Base-by-base conservation (phyloP, 148 eudicot species). In the Beta vulgaris region DNA sequence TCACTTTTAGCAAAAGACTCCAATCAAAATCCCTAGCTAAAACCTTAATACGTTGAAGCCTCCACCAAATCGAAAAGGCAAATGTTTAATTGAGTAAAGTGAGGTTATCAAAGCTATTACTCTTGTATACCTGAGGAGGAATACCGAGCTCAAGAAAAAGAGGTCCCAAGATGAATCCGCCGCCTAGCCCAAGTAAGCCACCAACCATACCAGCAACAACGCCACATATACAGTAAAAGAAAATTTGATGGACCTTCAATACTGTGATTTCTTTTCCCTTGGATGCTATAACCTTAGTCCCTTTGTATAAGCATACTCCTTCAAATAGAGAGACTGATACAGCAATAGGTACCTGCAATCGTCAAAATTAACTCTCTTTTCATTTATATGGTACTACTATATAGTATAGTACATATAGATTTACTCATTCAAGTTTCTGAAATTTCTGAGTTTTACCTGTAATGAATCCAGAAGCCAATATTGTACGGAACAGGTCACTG, bases 141-240 rank as follows among this genome's bases (percentile, higher is more conserved):
- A 87, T 85, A 12, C 91, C 91, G 11, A 87, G 74, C 68, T 87
- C 91, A 11, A 87, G 80, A 74, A 87, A 87, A 25, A 87, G 82
- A 40, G 91, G 91, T 2, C 88, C 91, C 35, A 87, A 73, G 82
- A 87, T 84, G 83, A 87, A 87, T 42, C 91, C 91, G 39, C 91
- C 91, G 2, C 91, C 91, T 21, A 87, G 80, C 31, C 91, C 91
- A 75, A 87, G 87, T 75, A 87, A 68, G 68, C 91, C 91, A 71
- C 91, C 91, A 37, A 87, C 88, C 73, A 84, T 68, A 32, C 90
- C 90, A 9, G 90, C 90, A 9, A 83, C 34, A 31, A 87, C 61
- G 29, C 88, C 90, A 37, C 82, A 74, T 15, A 79, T 74, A 49
- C 86, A 85, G 58, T 85, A 87, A 12, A 84, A 75, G 40, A 82